Percentiles rank a stretch among this genome's conserved stretches.
These are phyloP conservation scores for Thermomyces lanuginosus DNA, from an alignment of 2,329 filamentous ascomycete genomes.

Conservation along the genomic window DNA sequence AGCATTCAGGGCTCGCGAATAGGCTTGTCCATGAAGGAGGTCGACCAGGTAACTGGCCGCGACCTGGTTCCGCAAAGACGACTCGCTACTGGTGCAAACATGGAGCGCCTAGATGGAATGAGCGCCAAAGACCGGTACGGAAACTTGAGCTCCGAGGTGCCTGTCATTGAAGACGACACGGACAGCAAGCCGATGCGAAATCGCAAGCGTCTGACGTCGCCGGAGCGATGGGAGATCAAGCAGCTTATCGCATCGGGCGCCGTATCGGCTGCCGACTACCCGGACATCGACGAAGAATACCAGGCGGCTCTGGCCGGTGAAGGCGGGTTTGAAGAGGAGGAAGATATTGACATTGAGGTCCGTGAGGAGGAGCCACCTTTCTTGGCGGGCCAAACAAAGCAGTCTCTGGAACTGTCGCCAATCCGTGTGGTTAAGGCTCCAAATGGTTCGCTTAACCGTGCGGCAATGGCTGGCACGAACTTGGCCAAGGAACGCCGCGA, in stretches of 20 bases:
- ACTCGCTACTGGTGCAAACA: conserved; percentile 80
- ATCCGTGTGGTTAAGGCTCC: conserved; percentile 95
- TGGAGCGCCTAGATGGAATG: conserved; percentile 55
- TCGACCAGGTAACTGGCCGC: conserved; percentile 73
- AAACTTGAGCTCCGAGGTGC: conserved; percentile 36
- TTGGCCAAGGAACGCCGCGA: conserved; percentile 84
- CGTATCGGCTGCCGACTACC: conserved; percentile 81
- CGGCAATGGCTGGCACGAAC: conserved; percentile 81
- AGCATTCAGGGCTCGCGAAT: conserved; percentile 70
- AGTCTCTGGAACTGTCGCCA: conserved; percentile 83
- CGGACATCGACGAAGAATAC: conserved; percentile 87
- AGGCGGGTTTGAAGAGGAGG: conserved; percentile 76
- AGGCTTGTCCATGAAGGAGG: conserved; percentile 91
- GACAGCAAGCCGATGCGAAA: conserved; percentile 41
- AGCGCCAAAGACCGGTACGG: conserved; percentile 40
- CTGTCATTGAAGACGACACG: conserved; percentile 49
- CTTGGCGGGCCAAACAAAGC: conserved; percentile 86
- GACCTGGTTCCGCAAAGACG: conserved; percentile 65
- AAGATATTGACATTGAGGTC: conserved; percentile 94
- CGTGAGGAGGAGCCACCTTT: conserved; percentile 94
- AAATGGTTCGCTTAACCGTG: conserved; percentile 92
- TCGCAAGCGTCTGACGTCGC: conserved; percentile 88
- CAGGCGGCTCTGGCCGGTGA: conserved; percentile 74
- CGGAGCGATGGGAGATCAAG: conserved; percentile 92
- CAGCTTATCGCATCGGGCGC: conserved; percentile 93